Percentiles rank a stretch among this genome's conserved stretches.
Evolutionary conservation across 441 rosid species (phyloP).

Genomic region (Gossypium schwendimanii): DNA sequence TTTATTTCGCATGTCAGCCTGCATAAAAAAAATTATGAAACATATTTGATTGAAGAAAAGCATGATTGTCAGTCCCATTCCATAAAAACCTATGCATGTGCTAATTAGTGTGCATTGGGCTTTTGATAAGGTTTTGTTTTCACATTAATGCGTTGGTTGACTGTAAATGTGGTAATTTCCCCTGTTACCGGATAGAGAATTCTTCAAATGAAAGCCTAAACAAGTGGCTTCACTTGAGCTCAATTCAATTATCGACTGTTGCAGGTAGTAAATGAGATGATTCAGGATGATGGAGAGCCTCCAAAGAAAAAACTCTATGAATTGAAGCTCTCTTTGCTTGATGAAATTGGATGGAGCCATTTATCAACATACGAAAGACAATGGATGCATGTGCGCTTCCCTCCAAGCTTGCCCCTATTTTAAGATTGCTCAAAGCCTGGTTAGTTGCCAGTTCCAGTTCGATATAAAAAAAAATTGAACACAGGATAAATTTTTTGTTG

Average conservation of each 20-base stretch:
- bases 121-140: neutral
- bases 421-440: conserved; percentile 13
- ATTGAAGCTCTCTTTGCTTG: conserved; percentile 65
- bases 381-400: conserved; percentile 94
- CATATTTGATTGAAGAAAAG: too few species aligned
- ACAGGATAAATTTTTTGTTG: neutral
- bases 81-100: neutral
- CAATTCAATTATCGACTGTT: neutral
- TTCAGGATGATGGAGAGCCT: conserved; percentile 64
- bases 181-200: neutral
- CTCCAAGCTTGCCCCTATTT: conserved; percentile 64
- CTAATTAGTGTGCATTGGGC: neutral
- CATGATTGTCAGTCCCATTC: too few species aligned
- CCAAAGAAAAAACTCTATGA: conserved; percentile 78
- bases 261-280: conserved; percentile 71
- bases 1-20: too few species aligned
- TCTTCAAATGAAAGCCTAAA: neutral
- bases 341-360: conserved; percentile 79
- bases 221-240: neutral
- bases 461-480: neutral
- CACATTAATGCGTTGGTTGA: neutral
- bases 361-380: conserved; percentile 55
- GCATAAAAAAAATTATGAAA: too few species aligned
- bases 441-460: neutral
- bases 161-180: neutral